Conservation (phyloP, 345 rosid species). For the Hypericum androsaemum region DNA sequence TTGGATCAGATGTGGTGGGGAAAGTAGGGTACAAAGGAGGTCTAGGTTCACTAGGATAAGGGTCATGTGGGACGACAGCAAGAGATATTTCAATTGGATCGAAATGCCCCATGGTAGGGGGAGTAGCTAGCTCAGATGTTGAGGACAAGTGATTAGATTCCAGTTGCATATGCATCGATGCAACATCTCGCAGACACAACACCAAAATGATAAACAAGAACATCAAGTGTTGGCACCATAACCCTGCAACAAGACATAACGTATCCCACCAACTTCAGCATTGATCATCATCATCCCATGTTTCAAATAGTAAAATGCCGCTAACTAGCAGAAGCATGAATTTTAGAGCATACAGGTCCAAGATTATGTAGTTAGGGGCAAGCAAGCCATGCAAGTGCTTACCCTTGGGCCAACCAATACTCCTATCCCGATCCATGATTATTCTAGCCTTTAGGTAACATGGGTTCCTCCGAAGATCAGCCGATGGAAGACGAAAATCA, state of each 20-base stretch:
- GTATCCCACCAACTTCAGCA: slow-evolving; percentile 17
- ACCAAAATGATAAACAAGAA: slow-evolving; percentile 57
- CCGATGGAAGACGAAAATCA: too few relatives aligned
- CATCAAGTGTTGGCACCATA: slow-evolving; percentile 30
- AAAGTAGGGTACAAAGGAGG: slow-evolving; percentile 85
- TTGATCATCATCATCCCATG: background rate
- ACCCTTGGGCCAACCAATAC: too few relatives aligned
- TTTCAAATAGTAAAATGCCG: too few relatives aligned
- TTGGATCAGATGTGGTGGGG: slow-evolving; percentile 67
- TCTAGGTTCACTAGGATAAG: slow-evolving; percentile 44
- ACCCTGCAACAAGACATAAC: slow-evolving; percentile 43
- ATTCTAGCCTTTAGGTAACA: too few relatives aligned
- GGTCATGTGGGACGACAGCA: slow-evolving; percentile 55
- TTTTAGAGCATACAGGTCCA: too few relatives aligned
- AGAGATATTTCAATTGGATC: slow-evolving; percentile 94
- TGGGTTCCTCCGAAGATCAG: too few relatives aligned
- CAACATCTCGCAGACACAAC: slow-evolving; percentile 57
- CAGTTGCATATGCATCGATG: slow-evolving; percentile 26
- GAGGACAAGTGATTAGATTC: slow-evolving; percentile 41
- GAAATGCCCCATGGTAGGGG: slow-evolving; percentile 57
- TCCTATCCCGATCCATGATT: too few relatives aligned
- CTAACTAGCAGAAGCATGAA: too few relatives aligned
- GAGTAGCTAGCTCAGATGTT: slow-evolving; percentile 47
- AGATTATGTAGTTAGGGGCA: too few relatives aligned
- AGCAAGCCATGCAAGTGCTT: too few relatives aligned